Evolutionary conservation across 116 monocot genomes (phyloP), one percentile per base, ranked within the genome.

Genomic region (Phalaenopsis hybrid): DNA sequence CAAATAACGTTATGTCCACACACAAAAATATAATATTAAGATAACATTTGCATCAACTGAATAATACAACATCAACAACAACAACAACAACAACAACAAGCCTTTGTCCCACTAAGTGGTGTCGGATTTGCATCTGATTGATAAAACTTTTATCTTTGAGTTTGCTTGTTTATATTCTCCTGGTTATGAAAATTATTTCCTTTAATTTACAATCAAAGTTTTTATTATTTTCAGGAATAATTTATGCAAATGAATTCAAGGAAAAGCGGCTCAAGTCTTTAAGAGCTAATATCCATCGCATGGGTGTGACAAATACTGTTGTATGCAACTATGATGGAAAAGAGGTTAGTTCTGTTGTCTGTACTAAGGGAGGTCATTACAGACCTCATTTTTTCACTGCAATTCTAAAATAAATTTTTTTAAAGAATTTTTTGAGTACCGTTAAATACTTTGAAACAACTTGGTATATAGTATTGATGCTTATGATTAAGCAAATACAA

Each of bases 281-380:
- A 67, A 37, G 78, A 49, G 92, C 90, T 17, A 98, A 98, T 84
- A 89, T 98, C 83, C 90, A 94, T 86, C 88, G 97, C 15, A 88
- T 98, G 93, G 97, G 95, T 45, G 93, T 94, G 80, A 92, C 93
- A 49, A 98, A 94, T 83, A 85, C 95, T 46, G 57, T 94, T 81
- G 88, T 98, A 9, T 94, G 95, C 88, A 98, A 93, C 83, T 94
- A 98, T 86, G 93, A 98, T 86, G 97, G 93, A 16, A 94, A 89
- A 23, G 94, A 98, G 90, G 97, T 98, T 72, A 85, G 90, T 83
- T 82, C 7, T 74, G 4, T 15, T 20, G 6, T 44, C 28, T 52
- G 15, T 52, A 51, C 13, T 13, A 15, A 51, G 23, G 3, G 33
- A 48, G 33, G 76, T 76, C n/a, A 43, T 34, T 48, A 7, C 10